Percentiles rank a stretch among this genome's conserved stretches.
Conservation (phyloP, 192 early-diverging fungal genomes). For the Mortierella alpina region DNA sequence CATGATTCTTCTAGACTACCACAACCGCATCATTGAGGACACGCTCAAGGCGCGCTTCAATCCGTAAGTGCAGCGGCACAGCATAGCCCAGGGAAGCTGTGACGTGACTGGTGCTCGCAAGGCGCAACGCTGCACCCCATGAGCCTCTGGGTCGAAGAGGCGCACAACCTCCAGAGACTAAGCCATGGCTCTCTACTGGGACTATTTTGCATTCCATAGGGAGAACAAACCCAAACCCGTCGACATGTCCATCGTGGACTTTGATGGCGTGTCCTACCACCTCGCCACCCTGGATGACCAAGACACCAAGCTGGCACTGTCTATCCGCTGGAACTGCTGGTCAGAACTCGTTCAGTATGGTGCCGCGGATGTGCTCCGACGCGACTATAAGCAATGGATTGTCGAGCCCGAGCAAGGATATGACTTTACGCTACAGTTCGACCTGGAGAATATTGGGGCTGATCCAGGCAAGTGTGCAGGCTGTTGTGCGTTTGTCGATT, state of each 20-base stretch:
- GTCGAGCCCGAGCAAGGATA: slow-evolving; percentile 70
- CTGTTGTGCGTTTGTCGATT: no score
- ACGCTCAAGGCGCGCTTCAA: slow-evolving; percentile 62
- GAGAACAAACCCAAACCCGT: slow-evolving; percentile 74
- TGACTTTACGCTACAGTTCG: slow-evolving; percentile 87
- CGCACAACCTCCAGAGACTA: neutral
- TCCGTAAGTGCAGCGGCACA: slow-evolving; percentile 55
- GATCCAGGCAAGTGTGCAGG: slow-evolving; percentile 68
- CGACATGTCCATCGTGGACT: slow-evolving; percentile 90
- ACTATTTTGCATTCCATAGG: slow-evolving; percentile 4
- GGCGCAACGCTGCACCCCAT: no score
- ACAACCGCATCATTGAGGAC: slow-evolving; percentile 71
- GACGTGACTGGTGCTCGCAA: slow-evolving; percentile 36
- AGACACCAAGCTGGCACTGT: slow-evolving; percentile 72
- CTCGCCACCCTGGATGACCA: slow-evolving; percentile 72
- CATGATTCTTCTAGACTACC: slow-evolving; percentile 75
- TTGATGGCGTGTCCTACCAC: slow-evolving; percentile 95
- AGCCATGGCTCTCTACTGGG: neutral
- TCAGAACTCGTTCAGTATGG: slow-evolving; percentile 83
- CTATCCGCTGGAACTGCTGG: slow-evolving; percentile 88
- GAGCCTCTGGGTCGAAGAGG: neutral
- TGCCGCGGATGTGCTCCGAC: slow-evolving; percentile 82
- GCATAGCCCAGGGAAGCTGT: slow-evolving; percentile 1
- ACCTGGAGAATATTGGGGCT: slow-evolving; percentile 79
- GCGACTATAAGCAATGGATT: slow-evolving; percentile 85